Conservation (phyloP, 1,139 yeast genomes). For the Candida tunisiensis region DNA sequence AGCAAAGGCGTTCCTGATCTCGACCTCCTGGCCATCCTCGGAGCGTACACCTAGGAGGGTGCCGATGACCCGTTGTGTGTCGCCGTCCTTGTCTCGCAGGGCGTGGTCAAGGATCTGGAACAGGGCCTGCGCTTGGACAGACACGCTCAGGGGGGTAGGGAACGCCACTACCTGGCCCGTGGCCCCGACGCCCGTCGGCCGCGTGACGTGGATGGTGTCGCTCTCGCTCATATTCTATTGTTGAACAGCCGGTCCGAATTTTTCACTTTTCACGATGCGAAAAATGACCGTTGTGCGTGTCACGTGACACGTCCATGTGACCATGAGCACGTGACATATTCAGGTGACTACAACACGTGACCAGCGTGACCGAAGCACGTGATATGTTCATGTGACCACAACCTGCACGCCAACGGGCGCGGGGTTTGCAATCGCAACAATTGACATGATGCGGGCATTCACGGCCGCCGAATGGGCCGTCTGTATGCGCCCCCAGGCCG, state of each 20-base stretch:
- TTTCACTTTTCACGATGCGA: not conserved
- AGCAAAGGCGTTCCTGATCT: slow-evolving; percentile 60
- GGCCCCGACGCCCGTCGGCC: not conserved
- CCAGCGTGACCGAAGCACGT: too few species aligned
- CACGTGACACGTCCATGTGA: too few species aligned
- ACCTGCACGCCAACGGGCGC: too few species aligned
- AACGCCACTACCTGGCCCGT: too few species aligned
- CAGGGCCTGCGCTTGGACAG: slow-evolving; percentile 52
- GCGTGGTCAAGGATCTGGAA: slow-evolving; percentile 53
- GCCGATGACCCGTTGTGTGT: slow-evolving; percentile 56
- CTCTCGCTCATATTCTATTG: not conserved
- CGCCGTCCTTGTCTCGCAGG: slow-evolving; percentile 26
- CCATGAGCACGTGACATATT: too few species aligned
- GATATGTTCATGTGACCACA: too few species aligned
- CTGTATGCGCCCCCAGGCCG: too few species aligned
- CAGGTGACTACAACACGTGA: too few species aligned
- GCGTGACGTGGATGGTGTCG: slow-evolving; percentile 1
- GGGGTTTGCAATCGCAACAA: too few species aligned
- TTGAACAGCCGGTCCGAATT: not conserved
- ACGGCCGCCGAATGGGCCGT: too few species aligned
- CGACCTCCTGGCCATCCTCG: slow-evolving; percentile 72
- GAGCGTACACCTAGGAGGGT: slow-evolving; percentile 70
- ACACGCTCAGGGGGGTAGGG: slow-evolving; percentile 17
- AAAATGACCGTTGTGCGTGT: too few species aligned
- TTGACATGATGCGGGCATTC: too few species aligned